Evolutionary conservation across 306 rosid genomes (phyloP).

Genomic region (Rosa persica): DNA sequence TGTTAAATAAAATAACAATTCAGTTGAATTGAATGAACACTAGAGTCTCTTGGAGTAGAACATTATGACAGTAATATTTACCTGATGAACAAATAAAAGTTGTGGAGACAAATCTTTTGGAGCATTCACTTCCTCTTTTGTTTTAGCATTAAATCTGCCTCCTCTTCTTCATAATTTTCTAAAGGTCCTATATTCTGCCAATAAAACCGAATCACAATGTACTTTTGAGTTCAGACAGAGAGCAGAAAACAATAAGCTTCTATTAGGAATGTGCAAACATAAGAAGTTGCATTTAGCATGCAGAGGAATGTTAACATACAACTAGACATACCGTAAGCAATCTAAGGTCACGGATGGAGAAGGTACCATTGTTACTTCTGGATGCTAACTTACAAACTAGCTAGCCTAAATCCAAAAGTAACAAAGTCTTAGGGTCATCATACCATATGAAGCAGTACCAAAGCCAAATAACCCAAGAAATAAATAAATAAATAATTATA

Average conservation of each 20-base stretch:
- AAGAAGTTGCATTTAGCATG: background rate
- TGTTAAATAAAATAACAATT: constrained; percentile 28
- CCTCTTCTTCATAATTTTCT: constrained; percentile 94
- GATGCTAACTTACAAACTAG: constrained; percentile 88
- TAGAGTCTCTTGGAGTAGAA: background rate
- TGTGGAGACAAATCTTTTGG: constrained; percentile 97
- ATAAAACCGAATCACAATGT: constrained; percentile 15
- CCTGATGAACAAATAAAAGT: constrained; percentile 92
- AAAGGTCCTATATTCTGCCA: constrained; percentile 93
- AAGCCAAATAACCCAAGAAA: background rate
- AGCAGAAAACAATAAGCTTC: background rate
- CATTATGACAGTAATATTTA: constrained; percentile 9
- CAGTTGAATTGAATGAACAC: background rate
- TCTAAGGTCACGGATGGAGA: constrained; percentile 93
- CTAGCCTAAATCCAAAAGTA: constrained; percentile 52
- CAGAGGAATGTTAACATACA: background rate
- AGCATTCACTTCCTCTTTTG: constrained; percentile 73
- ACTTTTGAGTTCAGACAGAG: background rate
- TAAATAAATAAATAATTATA: constrained; percentile 7
- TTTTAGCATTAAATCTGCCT: constrained; percentile 86
- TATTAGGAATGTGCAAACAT: constrained; percentile 50
- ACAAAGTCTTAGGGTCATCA: constrained; percentile 1
- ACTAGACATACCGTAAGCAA: constrained; percentile 55
- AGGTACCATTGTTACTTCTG: constrained; percentile 91
- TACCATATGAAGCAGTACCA: background rate